Base-by-base conservation (phyloP, 2,329 filamentous ascomycete species). In the Aspergillus pseudoterreus region DNA sequence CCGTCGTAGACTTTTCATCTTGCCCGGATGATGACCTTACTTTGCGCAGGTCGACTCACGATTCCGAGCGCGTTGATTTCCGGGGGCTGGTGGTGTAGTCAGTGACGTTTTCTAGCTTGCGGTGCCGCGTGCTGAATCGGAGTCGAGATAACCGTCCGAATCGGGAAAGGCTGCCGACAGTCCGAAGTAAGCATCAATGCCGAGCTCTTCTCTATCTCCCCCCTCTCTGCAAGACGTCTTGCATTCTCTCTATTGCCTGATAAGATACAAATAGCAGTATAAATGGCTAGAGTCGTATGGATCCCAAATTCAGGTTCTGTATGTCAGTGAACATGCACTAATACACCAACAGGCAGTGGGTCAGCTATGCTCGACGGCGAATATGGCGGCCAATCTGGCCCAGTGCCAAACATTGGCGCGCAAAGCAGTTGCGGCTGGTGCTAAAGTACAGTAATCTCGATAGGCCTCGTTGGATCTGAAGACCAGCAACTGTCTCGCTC, bases 331-430 rank as follows among this genome's bases (percentile, higher is more conserved):
- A 45, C 48, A n/a, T 38, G 53, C 46, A 56, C 39, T 43, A 22
- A 51, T 45, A 45, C 22, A 47, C 36, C 52, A 38, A 47, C 63
- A 95, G 90, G 91, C 91, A 58, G 79, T 96, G 43, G 92, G 91
- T 32, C 92, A 96, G 73, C 83, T 96, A 71, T 92, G 90, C 74
- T 92, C 91, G 35, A 95, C 90, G 52, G 80, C 85, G 55, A 88
- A 82, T 57, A 84, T 94, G 77, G 73, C 81, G 58, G 81, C 87
- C 63, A 97, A 96, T 69, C 82, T 96, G 42, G 76, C 82, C 45
- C 87, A 92, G 71, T 95, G 90, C 71, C 82, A 85, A 55, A 76
- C 72, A 38, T 78, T 96, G 43, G 79, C 94, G 50, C 78, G 78
- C 52, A 88, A 87, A 67, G 91, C 92, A 33, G 84, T 86, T 9